phyloP scores from a whole-genome alignment of 352 stramenopile genomes.

The Globisporangium cederbergense region DNA sequence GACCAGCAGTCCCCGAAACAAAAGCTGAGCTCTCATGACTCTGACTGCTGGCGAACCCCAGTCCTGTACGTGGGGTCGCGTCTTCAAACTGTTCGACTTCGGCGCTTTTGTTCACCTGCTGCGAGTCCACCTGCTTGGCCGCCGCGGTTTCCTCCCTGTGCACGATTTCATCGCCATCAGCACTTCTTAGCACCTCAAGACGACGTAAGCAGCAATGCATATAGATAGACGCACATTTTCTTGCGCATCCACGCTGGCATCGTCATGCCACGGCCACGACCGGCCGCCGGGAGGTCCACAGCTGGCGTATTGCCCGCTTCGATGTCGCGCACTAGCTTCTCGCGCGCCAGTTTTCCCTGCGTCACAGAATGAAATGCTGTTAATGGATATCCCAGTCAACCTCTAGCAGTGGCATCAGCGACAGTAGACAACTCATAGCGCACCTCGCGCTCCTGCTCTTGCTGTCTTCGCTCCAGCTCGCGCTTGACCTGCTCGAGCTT shows the following conservation, averaged over 20 bases:
- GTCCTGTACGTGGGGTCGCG: slow-evolving; percentile 25
- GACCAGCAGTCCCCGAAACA: not conserved
- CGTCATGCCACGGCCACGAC: slow-evolving; percentile 86
- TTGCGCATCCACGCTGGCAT: slow-evolving; percentile 92
- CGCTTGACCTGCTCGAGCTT: slow-evolving; percentile 83
- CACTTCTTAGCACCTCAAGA: not conserved
- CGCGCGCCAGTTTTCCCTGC: slow-evolving; percentile 63
- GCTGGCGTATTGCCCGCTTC: slow-evolving; percentile 57
- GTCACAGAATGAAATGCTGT: not conserved
- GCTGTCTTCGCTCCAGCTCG: slow-evolving; percentile 73
- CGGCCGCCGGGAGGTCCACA: slow-evolving; percentile 45
- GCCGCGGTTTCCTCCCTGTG: slow-evolving; percentile 59
- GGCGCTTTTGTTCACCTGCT: not conserved
- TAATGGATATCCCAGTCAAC: not conserved
- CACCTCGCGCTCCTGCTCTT: slow-evolving; percentile 69
- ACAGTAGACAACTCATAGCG: not conserved
- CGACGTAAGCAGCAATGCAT: not conserved
- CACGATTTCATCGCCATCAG: not conserved
- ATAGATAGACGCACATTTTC: slow-evolving; percentile 65
- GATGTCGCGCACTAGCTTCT: slow-evolving; percentile 67
- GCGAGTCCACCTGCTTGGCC: slow-evolving; percentile 7
- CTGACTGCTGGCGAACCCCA: slow-evolving; percentile 24
- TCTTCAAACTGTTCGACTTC: slow-evolving; percentile 60
- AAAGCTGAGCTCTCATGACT: not conserved
- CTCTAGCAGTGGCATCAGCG: too few relatives aligned